Percentiles rank a stretch among this genome's conserved stretches.
Evolutionary conservation across 1,139 yeast species (phyloP).

Genomic region (Casaregolazyma lundiana): DNA sequence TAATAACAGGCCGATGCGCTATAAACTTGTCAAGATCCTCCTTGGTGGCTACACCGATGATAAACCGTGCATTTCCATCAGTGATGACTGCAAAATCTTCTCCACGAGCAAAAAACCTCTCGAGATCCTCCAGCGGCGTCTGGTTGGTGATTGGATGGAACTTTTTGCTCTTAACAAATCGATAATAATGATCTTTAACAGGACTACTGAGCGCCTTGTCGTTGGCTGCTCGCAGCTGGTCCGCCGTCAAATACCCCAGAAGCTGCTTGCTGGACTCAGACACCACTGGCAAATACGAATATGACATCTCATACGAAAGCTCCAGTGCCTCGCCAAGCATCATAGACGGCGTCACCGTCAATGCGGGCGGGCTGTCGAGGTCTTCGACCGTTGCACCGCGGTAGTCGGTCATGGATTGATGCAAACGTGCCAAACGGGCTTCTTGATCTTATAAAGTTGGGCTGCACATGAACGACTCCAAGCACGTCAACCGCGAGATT

Average conservation of each 20-base stretch:
- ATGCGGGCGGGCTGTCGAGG: constrained; percentile 57
- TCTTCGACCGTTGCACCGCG: constrained; percentile 52
- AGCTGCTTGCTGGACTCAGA: constrained; percentile 47
- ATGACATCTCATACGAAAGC: constrained; percentile 51
- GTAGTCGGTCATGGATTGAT: constrained; percentile 8
- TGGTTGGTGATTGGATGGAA: constrained; percentile 49
- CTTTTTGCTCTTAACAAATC: constrained; percentile 24
- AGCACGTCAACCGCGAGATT: constrained; percentile 21
- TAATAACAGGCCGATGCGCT: constrained; percentile 44
- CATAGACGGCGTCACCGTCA: constrained; percentile 51
- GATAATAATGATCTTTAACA: constrained; percentile 30
- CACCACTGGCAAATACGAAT: constrained; percentile 55
- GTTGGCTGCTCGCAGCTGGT: constrained; percentile 39
- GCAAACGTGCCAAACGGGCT: background rate
- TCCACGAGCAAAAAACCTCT: constrained; percentile 47
- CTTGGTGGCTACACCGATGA: constrained; percentile 62
- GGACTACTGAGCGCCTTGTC: constrained; percentile 41
- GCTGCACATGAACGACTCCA: constrained; percentile 2
- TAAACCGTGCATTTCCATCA: constrained; percentile 50
- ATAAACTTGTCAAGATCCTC: constrained; percentile 54
- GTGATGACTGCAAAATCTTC: constrained; percentile 57
- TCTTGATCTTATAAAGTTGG: background rate
- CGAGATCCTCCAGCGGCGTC: constrained; percentile 55
- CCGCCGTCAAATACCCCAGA: constrained; percentile 55
- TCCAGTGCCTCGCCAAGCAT: constrained; percentile 44